Percentiles rank a stretch among this genome's conserved stretches.
These are phyloP conservation scores for Yamadazyma trypodendri DNA, from an alignment of 1,139 yeast genomes.

Conservation along the genomic window DNA sequence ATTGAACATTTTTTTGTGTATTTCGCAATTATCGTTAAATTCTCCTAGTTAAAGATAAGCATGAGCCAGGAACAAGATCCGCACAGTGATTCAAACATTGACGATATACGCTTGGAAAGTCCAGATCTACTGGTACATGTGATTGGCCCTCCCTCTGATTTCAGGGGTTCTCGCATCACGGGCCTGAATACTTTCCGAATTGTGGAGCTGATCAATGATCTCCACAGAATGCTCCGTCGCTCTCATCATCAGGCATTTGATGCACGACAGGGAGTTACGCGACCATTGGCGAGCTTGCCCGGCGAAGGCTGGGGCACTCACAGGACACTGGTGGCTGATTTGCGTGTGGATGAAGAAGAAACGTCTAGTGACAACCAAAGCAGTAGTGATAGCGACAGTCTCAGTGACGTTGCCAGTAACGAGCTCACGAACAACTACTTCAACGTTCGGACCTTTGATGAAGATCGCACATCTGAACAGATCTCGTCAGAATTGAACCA, in stretches of 20 bases:
- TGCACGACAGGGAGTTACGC: not conserved
- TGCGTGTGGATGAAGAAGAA: not conserved
- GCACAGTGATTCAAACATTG: not conserved
- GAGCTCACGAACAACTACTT: not conserved
- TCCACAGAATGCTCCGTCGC: not conserved
- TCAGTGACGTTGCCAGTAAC: not conserved
- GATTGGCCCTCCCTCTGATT: not conserved
- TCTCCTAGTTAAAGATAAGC: not conserved
- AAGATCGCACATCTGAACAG: not conserved
- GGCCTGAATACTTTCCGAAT: not conserved
- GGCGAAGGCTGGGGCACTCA: not conserved
- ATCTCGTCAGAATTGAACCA: slow-evolving; percentile 2
- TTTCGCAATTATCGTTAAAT: not conserved
- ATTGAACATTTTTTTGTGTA: not conserved
- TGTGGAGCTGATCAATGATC: slow-evolving; percentile 1
- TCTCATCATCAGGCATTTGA: not conserved
- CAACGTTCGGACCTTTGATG: not conserved
- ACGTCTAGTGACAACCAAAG: not conserved
- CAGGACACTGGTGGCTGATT: not conserved
- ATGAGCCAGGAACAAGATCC: slow-evolving; percentile 1
- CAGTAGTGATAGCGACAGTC: not conserved
- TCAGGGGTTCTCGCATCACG: not conserved
- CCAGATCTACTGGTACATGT: not conserved
- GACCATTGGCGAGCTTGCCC: not conserved
- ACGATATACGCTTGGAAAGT: not conserved